These are phyloP conservation scores for Cryptococcus sp. DNA, from an alignment of 1,284 basidiomycete genomes.

Conservation along the genomic window DNA sequence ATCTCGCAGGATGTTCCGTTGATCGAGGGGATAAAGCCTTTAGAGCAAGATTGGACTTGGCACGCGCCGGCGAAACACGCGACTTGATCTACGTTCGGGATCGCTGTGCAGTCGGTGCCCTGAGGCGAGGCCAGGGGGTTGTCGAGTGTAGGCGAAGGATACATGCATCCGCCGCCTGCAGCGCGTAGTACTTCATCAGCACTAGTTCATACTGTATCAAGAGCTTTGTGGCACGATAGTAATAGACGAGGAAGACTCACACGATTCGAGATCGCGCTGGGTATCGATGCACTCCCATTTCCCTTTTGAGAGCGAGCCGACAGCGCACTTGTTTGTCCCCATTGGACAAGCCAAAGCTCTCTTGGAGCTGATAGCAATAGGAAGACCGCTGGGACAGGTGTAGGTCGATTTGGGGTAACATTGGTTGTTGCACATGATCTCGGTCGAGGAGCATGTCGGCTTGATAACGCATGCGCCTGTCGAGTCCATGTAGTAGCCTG, in stretches of 20 bases:
- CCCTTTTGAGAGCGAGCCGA: conserved; percentile 2
- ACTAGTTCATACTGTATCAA: too few species aligned
- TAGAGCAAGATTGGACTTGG: conserved; percentile 20
- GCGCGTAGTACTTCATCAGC: background rate
- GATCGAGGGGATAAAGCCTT: conserved; percentile 11
- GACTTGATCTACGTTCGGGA: conserved; percentile 25
- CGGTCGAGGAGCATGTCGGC: conserved; percentile 12
- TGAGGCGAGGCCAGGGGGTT: conserved; percentile 4
- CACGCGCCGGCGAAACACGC: conserved; percentile 24
- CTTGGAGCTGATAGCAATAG: conserved; percentile 6
- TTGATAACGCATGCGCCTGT: conserved; percentile 6
- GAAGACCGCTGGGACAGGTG: conserved; percentile 24
- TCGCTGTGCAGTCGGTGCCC: conserved; percentile 31
- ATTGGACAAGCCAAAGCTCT: conserved; percentile 12
- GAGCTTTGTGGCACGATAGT: background rate
- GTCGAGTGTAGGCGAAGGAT: conserved; percentile 1
- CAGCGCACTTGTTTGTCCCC: conserved; percentile 20
- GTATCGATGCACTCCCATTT: conserved; percentile 30
- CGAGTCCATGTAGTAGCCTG: conserved; percentile 11
- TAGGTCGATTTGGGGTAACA: conserved; percentile 18
- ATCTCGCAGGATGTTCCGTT: conserved; percentile 11
- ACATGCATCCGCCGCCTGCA: conserved; percentile 33
- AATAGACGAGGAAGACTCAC: conserved; percentile 16
- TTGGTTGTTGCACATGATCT: conserved; percentile 18
- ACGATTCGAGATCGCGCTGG: conserved; percentile 28